Conservation (phyloP, 768 basidiomycete genomes). For the Amanita phalloides region DNA sequence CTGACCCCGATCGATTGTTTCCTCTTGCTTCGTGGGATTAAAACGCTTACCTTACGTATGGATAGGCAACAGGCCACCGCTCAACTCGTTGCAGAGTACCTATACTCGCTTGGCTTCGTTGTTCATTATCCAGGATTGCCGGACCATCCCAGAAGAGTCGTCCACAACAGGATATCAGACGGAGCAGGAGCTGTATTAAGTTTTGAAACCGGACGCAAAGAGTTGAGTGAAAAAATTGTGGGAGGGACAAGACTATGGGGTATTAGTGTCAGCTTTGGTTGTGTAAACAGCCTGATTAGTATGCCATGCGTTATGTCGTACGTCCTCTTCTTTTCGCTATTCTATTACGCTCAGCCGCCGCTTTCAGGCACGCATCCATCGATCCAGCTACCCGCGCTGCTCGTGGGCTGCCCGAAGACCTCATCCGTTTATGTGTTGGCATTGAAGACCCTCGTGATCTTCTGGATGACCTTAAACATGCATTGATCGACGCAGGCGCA, state of each 20-base stretch:
- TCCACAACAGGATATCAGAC: constrained; percentile 86
- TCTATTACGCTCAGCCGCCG: constrained; percentile 9
- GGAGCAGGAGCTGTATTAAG: constrained; percentile 92
- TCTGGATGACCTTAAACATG: constrained; percentile 89
- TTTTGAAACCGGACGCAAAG: constrained; percentile 90
- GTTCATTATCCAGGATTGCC: constrained; percentile 90
- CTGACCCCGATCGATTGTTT: constrained; percentile 95
- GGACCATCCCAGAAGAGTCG: constrained; percentile 69
- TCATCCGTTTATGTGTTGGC: constrained; percentile 95
- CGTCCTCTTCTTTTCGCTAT: constrained; percentile 25
- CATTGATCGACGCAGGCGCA: constrained; percentile 86
- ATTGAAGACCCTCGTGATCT: constrained; percentile 94
- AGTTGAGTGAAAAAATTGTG: constrained; percentile 84
- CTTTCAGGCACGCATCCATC: constrained; percentile 85
- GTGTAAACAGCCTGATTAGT: constrained; percentile 94
- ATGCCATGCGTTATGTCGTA: constrained; percentile 99
- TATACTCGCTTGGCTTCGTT: constrained; percentile 75
- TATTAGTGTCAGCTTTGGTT: constrained; percentile 96
- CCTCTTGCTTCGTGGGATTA: constrained; percentile 89
- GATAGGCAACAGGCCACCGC: constrained; percentile 85
- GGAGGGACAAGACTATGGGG: constrained; percentile 92
- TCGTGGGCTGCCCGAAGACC: constrained; percentile 94
- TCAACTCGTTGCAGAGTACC: constrained; percentile 76
- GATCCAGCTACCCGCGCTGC: constrained; percentile 92
- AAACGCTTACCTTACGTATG: constrained; percentile 94